phyloP scores from a whole-genome alignment of 2,329 filamentous ascomycete species.

The Epichloe sylvatica region DNA sequence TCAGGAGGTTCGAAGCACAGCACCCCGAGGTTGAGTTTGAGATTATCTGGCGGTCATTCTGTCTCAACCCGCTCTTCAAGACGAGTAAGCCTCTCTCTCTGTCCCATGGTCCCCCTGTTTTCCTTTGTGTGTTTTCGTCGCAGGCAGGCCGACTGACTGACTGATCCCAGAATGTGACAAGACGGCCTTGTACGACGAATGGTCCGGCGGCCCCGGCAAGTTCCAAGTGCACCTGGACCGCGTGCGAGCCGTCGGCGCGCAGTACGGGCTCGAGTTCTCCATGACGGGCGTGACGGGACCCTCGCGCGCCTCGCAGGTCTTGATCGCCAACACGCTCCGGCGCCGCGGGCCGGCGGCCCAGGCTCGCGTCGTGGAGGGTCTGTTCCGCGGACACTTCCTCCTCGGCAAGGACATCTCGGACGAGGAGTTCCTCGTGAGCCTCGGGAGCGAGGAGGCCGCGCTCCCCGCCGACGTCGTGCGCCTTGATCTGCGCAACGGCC shows the following conservation, averaged over 20 bases:
- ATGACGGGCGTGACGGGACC: constrained; percentile 30
- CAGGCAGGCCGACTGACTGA: too few relatives aligned
- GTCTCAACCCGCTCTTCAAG: constrained; percentile 25
- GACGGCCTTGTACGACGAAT: constrained; percentile 20
- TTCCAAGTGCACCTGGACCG: constrained; percentile 17
- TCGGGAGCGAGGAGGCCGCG: constrained; percentile 19
- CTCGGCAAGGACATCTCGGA: constrained; percentile 28
- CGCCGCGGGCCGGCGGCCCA: constrained; percentile 20
- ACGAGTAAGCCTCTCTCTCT: constrained; percentile 6
- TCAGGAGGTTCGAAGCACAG: constrained; percentile 23
- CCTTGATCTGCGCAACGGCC: constrained; percentile 17
- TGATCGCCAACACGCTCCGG: constrained; percentile 28
- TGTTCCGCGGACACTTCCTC: constrained; percentile 31
- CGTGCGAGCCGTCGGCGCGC: constrained; percentile 18
- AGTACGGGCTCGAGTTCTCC: constrained; percentile 26
- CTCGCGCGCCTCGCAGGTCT: constrained; percentile 31
- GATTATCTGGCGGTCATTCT: constrained; percentile 32
- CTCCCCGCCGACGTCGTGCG: constrained; percentile 16
- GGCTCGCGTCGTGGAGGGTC: constrained; percentile 24
- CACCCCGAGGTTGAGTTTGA: constrained; percentile 33
- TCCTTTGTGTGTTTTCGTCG: too few relatives aligned
- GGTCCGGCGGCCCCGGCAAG: constrained; percentile 14
- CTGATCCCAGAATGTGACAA: constrained; percentile 20
- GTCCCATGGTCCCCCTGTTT: too few relatives aligned
- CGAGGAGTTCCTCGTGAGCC: constrained; percentile 21